Evolutionary conservation across 129 eudicot species (phyloP).

Genomic region (Sambucus nigra): DNA sequence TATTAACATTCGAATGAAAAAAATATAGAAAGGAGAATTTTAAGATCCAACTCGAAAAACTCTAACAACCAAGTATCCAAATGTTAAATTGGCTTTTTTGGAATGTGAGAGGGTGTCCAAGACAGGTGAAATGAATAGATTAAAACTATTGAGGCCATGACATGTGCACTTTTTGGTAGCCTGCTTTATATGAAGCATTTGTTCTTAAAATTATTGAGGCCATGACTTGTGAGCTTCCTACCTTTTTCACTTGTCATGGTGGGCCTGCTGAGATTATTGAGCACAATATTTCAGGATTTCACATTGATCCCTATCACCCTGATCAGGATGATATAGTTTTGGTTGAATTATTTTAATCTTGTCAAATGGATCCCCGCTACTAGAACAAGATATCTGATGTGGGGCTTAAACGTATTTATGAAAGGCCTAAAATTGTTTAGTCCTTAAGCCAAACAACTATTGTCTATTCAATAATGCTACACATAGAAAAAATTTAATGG

Average conservation of each 20-base stretch:
- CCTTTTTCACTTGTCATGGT: constrained; percentile 33
- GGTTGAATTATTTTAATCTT: constrained; percentile 20
- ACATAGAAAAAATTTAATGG: no score
- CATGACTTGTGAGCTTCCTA: constrained; percentile 34
- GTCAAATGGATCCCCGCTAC: constrained; percentile 13
- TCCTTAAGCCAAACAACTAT: no score
- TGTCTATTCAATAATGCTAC: no score
- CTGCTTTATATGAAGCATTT: constrained; percentile 37
- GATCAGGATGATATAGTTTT: constrained; percentile 16
- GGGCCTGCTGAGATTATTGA: constrained; percentile 36
- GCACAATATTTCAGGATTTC: no score
- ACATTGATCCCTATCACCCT: constrained; percentile 32
- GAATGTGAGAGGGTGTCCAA: no score
- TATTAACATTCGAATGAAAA: no score
- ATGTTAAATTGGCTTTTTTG: no score
- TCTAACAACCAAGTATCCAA: no score
- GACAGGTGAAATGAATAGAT: no score
- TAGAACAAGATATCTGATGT: constrained; percentile 25
- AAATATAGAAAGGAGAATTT: no score
- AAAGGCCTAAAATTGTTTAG: constrained; percentile 13
- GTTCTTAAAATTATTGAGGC: constrained; percentile 35
- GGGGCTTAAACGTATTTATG: constrained; percentile 22
- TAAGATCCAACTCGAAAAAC: no score
- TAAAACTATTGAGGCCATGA: no score
- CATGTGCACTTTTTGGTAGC: constrained; percentile 14